Base-by-base conservation (phyloP, 2,329 filamentous ascomycete genomes). In the Aspergillus brasiliensis region DNA sequence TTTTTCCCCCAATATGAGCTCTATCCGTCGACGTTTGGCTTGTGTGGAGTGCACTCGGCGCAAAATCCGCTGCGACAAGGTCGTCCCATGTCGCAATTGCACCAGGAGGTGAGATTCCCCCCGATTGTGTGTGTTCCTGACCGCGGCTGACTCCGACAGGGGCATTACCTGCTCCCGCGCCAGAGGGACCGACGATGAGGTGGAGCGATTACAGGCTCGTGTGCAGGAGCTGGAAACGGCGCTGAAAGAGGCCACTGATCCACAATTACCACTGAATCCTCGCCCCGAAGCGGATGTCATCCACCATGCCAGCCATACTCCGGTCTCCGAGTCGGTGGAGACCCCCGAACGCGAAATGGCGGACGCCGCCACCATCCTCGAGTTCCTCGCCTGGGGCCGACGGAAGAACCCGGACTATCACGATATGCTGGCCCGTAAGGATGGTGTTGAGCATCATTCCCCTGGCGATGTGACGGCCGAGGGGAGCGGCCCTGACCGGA, bases 301-400 rank as follows among this genome's bases (percentile, higher is more conserved):
- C 46, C 8, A 5, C 8, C 23, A 49, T 28, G 28, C 23, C 10
- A n/a, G 42, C 15, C 23, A 28, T 17, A 42, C 19, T 3, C 34
- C 58, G 51, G 57, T 54, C 13, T 46, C 44, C 27, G 11, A 27
- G 23, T 21, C 59, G 46, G 21, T 19, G 47, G 51, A 53, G 28
- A 23, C 51, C 46, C 23, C 58, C 23, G 34, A 61, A 53, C 2
- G 69, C 69, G 53, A 71, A 67, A 57, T 73, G 71, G 61, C 78
- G 80, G 65, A 67, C 40, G 78, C 78, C 1, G 80, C 78, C 1
- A 80, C 80, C 2, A 78, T 82, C 3, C 72, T 82, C 0, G 80
- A 82, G 57, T 82, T 81, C 48, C 70, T 82, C 2, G 79, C 80
- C 1, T 82, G 81, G 80, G 80, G 80, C 8, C 74, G 80, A 15